A percentile compares a stretch with the other conserved stretches of the same genome.
Evolutionary conservation across 148 eudicot genomes (phyloP).

Genomic region (Camellia granthamiana): DNA sequence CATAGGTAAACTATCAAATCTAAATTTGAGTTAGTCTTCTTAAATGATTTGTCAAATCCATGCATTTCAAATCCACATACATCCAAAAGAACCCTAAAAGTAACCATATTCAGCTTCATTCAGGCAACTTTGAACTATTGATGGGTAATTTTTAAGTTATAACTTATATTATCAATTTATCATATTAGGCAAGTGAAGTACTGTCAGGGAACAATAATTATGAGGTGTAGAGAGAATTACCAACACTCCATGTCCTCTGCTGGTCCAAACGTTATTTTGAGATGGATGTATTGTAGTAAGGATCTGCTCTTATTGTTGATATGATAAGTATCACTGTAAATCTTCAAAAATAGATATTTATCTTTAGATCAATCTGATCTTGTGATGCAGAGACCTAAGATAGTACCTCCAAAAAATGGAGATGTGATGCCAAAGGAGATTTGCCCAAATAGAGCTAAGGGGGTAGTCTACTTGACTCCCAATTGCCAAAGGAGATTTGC

Average conservation of each 20-base stretch:
- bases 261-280: not conserved
- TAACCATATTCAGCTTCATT: no score
- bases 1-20: no score
- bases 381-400: constrained; percentile 22
- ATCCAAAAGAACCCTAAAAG: no score
- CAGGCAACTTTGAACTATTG: no score
- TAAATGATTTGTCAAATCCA: no score
- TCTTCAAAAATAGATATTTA: not conserved
- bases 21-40: no score
- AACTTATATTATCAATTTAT: no score
- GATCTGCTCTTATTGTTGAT: constrained; percentile 16
- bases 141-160: no score
- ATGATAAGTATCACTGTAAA: constrained; percentile 3
- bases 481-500: constrained; percentile 78
- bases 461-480: constrained; percentile 32
- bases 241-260: not conserved
- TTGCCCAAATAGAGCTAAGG: constrained; percentile 41
- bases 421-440: constrained; percentile 75
- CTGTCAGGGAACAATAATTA: not conserved
- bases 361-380: constrained; percentile 24
- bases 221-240: not conserved
- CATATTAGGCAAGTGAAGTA: not conserved
- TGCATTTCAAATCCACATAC: no score
- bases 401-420: constrained; percentile 39
- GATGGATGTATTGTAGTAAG: not conserved